Base-by-base conservation (phyloP, 306 rosid species). In the Trichosanthes cucumerina region DNA sequence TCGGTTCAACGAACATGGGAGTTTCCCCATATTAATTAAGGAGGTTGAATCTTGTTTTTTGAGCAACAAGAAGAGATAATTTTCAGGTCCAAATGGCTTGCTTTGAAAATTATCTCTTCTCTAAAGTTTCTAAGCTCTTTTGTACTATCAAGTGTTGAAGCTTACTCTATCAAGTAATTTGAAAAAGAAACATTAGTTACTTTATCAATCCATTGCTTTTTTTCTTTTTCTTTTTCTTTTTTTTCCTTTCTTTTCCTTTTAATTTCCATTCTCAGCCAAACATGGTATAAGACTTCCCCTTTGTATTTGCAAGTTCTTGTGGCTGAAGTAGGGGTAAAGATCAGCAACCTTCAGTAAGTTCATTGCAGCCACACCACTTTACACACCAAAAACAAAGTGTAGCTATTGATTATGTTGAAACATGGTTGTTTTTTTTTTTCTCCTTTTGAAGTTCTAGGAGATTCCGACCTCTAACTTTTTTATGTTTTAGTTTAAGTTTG, bases 11-110 rank as follows among this genome's bases (percentile, higher is more conserved):
- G 6, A 71, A 46, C 56, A 14, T 71, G 57, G 76, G 23, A 44
- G 76, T 44, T 70, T 70, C 21, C 94, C 81, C 97, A 93, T 82
- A 1, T 71, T 70, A 23, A 70, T 44, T 41, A 70, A 14, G 57
- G 44, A 71, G 21, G 9, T 72, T 4, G 13, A 49, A 47, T 28
- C 59, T 47, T 47, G 43, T 46, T 0, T 44, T 24, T 46, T 6
- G 2, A 28, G 59, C 39, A 72, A 46, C 23, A 46, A 71, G 39
- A 15, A 16, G 33, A 50, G 33, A 26, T 2, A 12, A 46, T 43
- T 24, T 71, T 28, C n/a, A 44, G 19, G 36, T 70, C 9, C 36
- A 70, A 70, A 70, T 39, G 49, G 72, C 47, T 7, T 16, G 7
- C 52, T 43, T 68, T 68, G 33, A 38, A 4, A 21, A 41, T 41